Base-by-base conservation (phyloP, 352 stramenopile species). In the Peronospora destructor region DNA sequence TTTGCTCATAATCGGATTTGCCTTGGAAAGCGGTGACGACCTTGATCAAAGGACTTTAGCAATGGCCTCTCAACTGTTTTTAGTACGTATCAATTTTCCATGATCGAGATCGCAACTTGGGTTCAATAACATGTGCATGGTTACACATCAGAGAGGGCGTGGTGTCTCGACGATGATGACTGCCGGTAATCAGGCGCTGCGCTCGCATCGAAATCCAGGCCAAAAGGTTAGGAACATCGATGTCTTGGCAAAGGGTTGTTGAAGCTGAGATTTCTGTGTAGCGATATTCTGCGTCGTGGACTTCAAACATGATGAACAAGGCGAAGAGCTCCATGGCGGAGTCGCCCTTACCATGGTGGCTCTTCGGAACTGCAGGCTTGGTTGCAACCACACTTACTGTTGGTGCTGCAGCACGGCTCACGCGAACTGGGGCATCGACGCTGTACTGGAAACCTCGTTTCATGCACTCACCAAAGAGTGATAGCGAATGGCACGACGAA, bases 381-480 rank as follows among this genome's bases (percentile, higher is more conserved):
- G 80, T 98, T 2, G 84, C 90, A 12, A 88, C 85, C 9, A 98
- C 98, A 63, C 85, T 99, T 13, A 96, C 96, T 23, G 81, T 98
- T n/a, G 95, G 95, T 5, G 94, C 94, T 14, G 78, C 97, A 0
- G 96, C 95, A 14, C 76, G 91, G 8, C 78, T 99, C n/a, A 99
- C 95, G 12, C 84, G 95, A 30, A 91, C 83, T 0, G 96, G 96
- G 0, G 76, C 97, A 3, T 97, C 83, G 35, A 97, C 95, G 88
- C 71, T 97, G 47, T 91, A 97, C 56, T 99, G 95, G 94, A 96
- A 94, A 64, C 84, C 88, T 10, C 59, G 86, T 5, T 90, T 91
- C 4, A 68, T 71, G 10, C 52, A 88, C 12, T 86, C 90, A 36
- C 96, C 94, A 0, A 80, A 72, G 12, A 94, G 64, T 5, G 58